Conservation (phyloP, 345 rosid genomes). For the Raphanus raphanistrum region DNA sequence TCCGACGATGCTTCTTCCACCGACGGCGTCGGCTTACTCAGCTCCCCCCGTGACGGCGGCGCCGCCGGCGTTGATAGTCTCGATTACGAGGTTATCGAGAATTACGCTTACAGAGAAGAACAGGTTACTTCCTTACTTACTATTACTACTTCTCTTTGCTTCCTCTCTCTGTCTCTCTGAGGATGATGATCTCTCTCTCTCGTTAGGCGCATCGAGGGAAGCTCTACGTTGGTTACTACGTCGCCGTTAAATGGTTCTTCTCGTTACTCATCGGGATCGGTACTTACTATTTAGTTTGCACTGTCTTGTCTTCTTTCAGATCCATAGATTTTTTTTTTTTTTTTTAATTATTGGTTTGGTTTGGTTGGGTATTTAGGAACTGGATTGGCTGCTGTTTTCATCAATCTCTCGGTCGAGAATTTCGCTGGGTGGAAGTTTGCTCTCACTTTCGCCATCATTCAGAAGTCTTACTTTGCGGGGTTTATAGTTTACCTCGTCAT, state of each 20-base stretch:
- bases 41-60: constrained; percentile 43
- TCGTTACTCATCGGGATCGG: constrained; percentile 92
- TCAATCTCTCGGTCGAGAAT: constrained; percentile 91
- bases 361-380: constrained; percentile 57
- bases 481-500: constrained; percentile 71
- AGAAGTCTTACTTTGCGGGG: constrained; percentile 84
- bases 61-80: constrained; percentile 68
- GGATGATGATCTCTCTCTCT: constrained; percentile 8
- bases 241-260: constrained; percentile 89
- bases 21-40: constrained; percentile 54
- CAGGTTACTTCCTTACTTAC: constrained; percentile 45
- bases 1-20: constrained; percentile 65
- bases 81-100: constrained; percentile 94
- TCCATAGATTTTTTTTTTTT: neutral
- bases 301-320: neutral
- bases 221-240: constrained; percentile 70
- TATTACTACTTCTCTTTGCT: neutral
- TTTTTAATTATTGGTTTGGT: neutral
- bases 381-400: constrained; percentile 90
- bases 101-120: constrained; percentile 87
- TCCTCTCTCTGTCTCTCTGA: neutral
- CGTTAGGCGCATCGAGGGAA: constrained; percentile 82
- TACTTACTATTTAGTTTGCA: constrained; percentile 34
- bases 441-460: constrained; percentile 75
- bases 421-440: constrained; percentile 95